Conservation (phyloP, 2,329 filamentous ascomycete genomes). For the Colletotrichum tofieldiae region DNA sequence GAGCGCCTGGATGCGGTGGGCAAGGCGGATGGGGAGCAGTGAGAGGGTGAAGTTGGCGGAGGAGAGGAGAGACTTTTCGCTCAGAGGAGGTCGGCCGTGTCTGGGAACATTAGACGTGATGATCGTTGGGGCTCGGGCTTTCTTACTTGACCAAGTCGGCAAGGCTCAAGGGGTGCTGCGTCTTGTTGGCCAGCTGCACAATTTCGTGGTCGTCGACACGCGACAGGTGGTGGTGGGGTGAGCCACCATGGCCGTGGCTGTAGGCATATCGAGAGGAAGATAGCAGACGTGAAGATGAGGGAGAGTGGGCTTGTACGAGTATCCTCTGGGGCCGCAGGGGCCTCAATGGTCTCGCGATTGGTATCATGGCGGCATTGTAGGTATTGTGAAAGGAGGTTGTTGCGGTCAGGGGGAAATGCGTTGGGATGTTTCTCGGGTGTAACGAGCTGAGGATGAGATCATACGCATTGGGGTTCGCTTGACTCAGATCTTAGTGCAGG, state of each 20-base stretch:
- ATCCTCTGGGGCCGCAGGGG: slow-evolving; percentile 48
- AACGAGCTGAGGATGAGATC: slow-evolving; percentile 34
- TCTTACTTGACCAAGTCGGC: slow-evolving; percentile 88
- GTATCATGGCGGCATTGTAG: slow-evolving; percentile 65
- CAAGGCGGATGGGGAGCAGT: slow-evolving; percentile 91
- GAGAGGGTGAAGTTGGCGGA: slow-evolving; percentile 97
- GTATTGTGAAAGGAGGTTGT: slow-evolving; percentile 2
- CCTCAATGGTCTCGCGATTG: slow-evolving; percentile 57
- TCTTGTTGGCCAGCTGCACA: slow-evolving; percentile 81
- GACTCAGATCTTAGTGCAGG: slow-evolving; percentile 29
- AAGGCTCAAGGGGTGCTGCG: slow-evolving; percentile 86
- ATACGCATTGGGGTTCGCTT: slow-evolving; percentile 25
- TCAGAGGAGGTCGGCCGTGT: slow-evolving; percentile 87
- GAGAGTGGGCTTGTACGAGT: slow-evolving; percentile 24
- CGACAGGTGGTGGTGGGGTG: slow-evolving; percentile 39
- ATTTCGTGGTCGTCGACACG: slow-evolving; percentile 71
- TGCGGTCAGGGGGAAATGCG: slow-evolving; percentile 14
- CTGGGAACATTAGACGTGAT: slow-evolving; percentile 53
- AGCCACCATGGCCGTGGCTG: slow-evolving; percentile 19
- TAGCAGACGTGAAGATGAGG: slow-evolving; percentile 18
- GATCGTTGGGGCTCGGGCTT: too few species aligned
- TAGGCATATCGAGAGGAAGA: slow-evolving; percentile 46
- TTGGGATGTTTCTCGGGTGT: background rate
- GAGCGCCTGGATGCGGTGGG: slow-evolving; percentile 92
- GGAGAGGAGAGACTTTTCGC: slow-evolving; percentile 83